Evolutionary conservation across 495 filamentous ascomycete genomes (phyloP).

Genomic region (Bombardia bombarda): DNA sequence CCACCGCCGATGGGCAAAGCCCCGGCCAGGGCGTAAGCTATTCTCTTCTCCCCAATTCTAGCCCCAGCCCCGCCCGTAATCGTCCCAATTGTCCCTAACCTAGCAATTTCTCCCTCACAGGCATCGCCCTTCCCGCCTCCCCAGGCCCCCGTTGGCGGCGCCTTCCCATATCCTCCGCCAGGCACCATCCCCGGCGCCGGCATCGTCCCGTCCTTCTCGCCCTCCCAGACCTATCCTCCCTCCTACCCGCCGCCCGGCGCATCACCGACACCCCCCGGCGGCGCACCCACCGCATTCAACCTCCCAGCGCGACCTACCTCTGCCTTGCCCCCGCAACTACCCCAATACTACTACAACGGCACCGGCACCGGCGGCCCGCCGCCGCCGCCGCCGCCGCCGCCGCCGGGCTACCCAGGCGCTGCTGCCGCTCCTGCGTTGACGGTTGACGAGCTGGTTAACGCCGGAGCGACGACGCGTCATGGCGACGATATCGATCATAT

Average conservation of each 20-base stretch:
- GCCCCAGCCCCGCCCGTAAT: background rate
- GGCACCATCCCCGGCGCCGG: slow-evolving; percentile 3
- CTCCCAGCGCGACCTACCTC: slow-evolving; percentile 35
- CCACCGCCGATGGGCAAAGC: slow-evolving; percentile 42
- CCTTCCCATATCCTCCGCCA: slow-evolving; percentile 23
- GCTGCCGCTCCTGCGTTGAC: slow-evolving; percentile 38
- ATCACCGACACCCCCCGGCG: slow-evolving; percentile 14
- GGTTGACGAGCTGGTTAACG: slow-evolving; percentile 56
- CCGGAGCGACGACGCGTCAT: slow-evolving; percentile 31
- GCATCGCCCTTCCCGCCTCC: slow-evolving; percentile 36
- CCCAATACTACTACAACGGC: slow-evolving; percentile 10
- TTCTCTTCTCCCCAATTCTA: slow-evolving; percentile 31
- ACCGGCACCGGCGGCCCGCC: slow-evolving; percentile 11
- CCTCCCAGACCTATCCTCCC: slow-evolving; percentile 27
- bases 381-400: slow-evolving; percentile 6
- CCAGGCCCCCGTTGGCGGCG: too few species aligned
- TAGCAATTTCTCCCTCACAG: slow-evolving; percentile 10
- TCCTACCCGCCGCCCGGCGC: slow-evolving; percentile 27
- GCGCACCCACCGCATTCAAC: slow-evolving; percentile 19
- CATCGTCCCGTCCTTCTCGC: slow-evolving; percentile 22
- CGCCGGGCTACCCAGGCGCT: slow-evolving; percentile 11
- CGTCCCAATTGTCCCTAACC: background rate
- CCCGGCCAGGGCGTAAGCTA: slow-evolving; percentile 47
- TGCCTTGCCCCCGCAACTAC: slow-evolving; percentile 7
- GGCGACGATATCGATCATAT: slow-evolving; percentile 50